Conservation (phyloP, 345 rosid species). For the Eutrema heterophyllum region DNA sequence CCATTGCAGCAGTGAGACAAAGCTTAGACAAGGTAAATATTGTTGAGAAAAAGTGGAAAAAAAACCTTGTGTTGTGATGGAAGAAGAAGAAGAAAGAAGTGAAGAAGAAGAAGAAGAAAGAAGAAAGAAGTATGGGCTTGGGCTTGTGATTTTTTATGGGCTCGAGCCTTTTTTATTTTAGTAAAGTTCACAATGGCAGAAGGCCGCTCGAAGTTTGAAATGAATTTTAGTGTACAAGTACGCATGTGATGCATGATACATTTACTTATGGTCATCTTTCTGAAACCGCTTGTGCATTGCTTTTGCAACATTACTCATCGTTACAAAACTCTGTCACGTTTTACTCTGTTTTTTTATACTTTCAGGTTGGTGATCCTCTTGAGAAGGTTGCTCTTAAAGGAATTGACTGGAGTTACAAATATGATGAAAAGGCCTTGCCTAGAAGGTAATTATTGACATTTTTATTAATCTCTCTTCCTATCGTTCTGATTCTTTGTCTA, state of each 20-base stretch:
- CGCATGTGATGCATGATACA: neutral
- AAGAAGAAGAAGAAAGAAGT: no score
- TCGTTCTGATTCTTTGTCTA: neutral
- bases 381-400: conserved; percentile 99
- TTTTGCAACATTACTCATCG: conserved; percentile 4
- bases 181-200: no score
- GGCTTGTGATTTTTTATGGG: no score
- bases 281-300: neutral
- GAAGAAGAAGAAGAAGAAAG: no score
- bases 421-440: conserved; percentile 99
- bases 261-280: conserved; percentile 7
- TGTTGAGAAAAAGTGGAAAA: no score
- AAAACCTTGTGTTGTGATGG: no score
- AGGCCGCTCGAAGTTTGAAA: neutral
- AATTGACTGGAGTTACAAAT: conserved; percentile 97
- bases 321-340: neutral
- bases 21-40: no score
- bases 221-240: neutral
- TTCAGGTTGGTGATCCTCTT: conserved; percentile 97
- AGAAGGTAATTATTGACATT: conserved; percentile 50
- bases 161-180: no score
- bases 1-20: no score
- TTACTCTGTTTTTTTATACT: conserved; percentile 16
- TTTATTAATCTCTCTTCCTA: neutral
- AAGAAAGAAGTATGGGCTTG: no score